Base-by-base conservation (phyloP, 2,329 filamentous ascomycete genomes). In the Talaromyces pinophilus region DNA sequence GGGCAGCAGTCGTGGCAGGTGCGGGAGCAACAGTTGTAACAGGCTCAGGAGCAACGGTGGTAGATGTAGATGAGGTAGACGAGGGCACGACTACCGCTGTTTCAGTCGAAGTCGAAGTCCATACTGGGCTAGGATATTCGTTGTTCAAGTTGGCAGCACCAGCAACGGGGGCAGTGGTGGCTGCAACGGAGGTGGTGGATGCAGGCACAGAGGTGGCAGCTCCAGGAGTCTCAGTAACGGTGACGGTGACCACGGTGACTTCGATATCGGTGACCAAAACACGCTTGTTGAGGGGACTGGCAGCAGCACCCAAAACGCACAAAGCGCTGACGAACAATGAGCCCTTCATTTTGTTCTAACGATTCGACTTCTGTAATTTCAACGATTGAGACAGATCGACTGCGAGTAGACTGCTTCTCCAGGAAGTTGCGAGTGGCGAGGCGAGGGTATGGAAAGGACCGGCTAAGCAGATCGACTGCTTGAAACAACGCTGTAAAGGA, bases 401-500 rank as follows among this genome's bases (percentile, higher is more conserved):
- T 42, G 57, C 3, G 38, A 30, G 19, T 35, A 25, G 42, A 55
- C 22, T 52, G 64, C 64, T 55, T 60, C 48, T 55, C 30, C 59
- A 62, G 66, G 52, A 62, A 65, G 48, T 59, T 33, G 50, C 17
- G 38, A 50, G 46, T 7, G 46, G 30, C 52, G 50, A 19, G 48
- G 17, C 5, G 25, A 59, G 19, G 38, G 3, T 25, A 54, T n/a
- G 52, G 46, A 59, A 62, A 66, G 19, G 52, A 62, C 30, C 25
- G 54, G 42, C 48, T 50, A 59, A 61, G 62, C 57, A 61, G 66
- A 66, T 66, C 62, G 59, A 61, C 63, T 67, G 65, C 59, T 65
- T 42, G 25, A 62, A 63, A 22, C 62, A 48, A 63, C 66, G 61
- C 62, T 65, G 66, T 60, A 33, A 67, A 67, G 59, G 66, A 67